A percentile compares a stretch with the other conserved stretches of the same genome.
phyloP scores from a whole-genome alignment of 2,329 filamentous ascomycete species.

The Lachnellula subtilissima region DNA sequence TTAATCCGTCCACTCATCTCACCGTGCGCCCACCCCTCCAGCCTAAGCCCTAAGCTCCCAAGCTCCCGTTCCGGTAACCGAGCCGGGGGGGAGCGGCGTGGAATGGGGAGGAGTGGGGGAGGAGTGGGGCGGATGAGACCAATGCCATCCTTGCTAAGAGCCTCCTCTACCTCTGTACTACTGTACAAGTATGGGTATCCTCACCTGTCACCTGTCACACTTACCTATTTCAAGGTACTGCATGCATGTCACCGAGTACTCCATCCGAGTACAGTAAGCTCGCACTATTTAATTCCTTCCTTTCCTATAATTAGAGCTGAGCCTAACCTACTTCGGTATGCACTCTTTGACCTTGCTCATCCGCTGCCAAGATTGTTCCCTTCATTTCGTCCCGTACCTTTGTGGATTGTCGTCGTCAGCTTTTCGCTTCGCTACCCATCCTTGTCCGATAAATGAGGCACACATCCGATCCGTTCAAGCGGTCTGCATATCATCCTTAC shows the following conservation, averaged over 20 bases:
- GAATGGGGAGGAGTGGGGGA: too few species aligned
- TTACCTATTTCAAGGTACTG: too few species aligned
- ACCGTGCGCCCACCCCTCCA: too few species aligned
- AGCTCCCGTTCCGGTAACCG: background rate
- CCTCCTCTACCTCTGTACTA: background rate
- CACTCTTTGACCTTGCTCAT: background rate
- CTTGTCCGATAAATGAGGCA: background rate
- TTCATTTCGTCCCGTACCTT: background rate
- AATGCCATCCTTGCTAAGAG: background rate
- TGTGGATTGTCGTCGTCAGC: slow-evolving; percentile 8
- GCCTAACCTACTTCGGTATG: background rate
- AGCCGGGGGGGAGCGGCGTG: background rate
- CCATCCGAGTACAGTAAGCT: too few species aligned
- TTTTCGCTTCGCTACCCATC: background rate
- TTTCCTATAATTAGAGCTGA: too few species aligned
- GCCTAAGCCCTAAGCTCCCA: background rate
- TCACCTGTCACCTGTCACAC: background rate
- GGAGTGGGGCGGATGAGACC: background rate
- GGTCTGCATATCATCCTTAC: background rate
- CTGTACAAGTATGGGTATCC: background rate
- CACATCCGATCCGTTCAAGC: too few species aligned
- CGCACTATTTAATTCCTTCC: too few species aligned
- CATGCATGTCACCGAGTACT: too few species aligned
- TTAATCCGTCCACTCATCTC: too few species aligned
- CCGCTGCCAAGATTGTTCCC: background rate